Evolutionary conservation across 2,329 filamentous ascomycete genomes (phyloP).

Genomic region (Colletotrichum sojae): DNA sequence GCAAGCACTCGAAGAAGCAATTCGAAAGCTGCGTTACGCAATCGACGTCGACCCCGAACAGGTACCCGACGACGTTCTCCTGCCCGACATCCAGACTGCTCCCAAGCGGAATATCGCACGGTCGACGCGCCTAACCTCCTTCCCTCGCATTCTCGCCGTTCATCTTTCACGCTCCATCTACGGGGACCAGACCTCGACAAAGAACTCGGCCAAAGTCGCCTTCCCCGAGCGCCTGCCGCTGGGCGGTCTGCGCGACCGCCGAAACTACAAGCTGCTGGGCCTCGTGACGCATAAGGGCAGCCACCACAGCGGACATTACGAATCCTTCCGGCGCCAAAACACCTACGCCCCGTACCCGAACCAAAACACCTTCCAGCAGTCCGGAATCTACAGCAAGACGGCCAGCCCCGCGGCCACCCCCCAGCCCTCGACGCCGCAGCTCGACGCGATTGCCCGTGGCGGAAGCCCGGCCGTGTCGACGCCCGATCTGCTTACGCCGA

Average conservation of each 20-base stretch:
- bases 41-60: constrained; percentile 87
- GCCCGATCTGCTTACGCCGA: constrained; percentile 61
- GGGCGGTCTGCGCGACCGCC: constrained; percentile 82
- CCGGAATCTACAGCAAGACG: constrained; percentile 79
- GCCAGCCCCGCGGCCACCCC: constrained; percentile 68
- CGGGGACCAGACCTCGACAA: constrained; percentile 84
- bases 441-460: constrained; percentile 52
- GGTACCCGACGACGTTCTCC: constrained; percentile 77
- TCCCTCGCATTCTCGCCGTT: constrained; percentile 91
- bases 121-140: constrained; percentile 87
- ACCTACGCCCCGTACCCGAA: constrained; percentile 83
- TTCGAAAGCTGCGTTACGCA: constrained; percentile 72
- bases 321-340: constrained; percentile 92
- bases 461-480: constrained; percentile 62
- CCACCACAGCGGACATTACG: constrained; percentile 97
- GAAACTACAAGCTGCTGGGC: constrained; percentile 86
- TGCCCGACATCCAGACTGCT: constrained; percentile 81
- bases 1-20: constrained; percentile 65
- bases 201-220: constrained; percentile 93
- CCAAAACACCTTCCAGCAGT: constrained; percentile 81
- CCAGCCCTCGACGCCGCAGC: constrained; percentile 62
- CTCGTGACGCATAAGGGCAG: constrained; percentile 96
- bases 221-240: constrained; percentile 91
- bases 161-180: constrained; percentile 96
- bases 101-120: constrained; percentile 89